Base-by-base conservation (phyloP, 1,284 basidiomycete genomes). In the Kalmanozyma brasiliensis region DNA sequence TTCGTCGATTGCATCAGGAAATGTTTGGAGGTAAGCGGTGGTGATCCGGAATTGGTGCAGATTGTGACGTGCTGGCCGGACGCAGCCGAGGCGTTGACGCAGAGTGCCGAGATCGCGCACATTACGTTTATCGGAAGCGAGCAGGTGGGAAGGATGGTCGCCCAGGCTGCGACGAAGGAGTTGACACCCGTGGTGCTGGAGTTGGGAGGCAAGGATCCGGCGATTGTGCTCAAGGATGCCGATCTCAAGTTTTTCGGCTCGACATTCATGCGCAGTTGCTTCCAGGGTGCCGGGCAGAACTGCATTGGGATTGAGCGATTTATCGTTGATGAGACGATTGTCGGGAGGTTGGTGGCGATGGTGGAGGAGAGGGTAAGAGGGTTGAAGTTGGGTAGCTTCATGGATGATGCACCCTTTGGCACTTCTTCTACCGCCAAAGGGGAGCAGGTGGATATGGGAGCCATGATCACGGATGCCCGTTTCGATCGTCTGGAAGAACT, bases 111-210 rank as follows among this genome's bases (percentile, higher is more conserved):
- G 29, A 90, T 98, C 63, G 90, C 90, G 49, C 86, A 87, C 64
- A 84, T 87, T 56, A 87, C 86, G 1, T 94, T 95, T 82, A 98
- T 98, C 83, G 95, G 96, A 17, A 93, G 91, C 14, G 95, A 97
- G 80, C 85, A 86, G 32, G 89, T 98, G 35, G 95, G 94, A 23
- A 88, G 90, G 44, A 89, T 90, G 83, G 92, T 92, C 10, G 93
- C 92, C 0, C 75, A 85, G 23, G 92, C 90, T 36, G 94, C 94
- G 13, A 90, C 92, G 0, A 87, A 89, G 65, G 87, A 94, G 78
- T 86, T 97, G 49, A 93, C 91, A 0, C 94, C 94, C 0, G 90
- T 93, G 0, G 93, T 90, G 5, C 87, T 97, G 24, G 94, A 97
- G 82, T 86, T 98, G 3, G 94, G 94, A 20, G 85, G 85, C 1